Evolutionary conservation across 805 yeast species (phyloP), one percentile per base, ranked within the genome.

Genomic region (Candida nemodendra): DNA sequence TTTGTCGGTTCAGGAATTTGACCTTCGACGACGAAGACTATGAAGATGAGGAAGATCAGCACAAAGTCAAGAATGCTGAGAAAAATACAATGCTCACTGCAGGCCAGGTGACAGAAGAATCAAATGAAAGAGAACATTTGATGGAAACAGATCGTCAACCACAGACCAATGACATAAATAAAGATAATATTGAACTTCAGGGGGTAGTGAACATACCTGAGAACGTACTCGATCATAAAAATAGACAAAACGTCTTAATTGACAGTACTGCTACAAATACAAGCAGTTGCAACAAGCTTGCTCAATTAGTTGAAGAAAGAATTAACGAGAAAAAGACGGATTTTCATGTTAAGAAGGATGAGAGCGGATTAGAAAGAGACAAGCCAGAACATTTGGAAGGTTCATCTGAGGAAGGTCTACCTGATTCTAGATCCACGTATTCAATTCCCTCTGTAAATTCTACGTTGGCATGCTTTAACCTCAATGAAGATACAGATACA

Each of bases 401-500:
- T n/a, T n/a, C n/a, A n/a, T n/a, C n/a, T n/a, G 33, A 27, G 2
- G 38, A 31, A 11, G 25, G 21, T n/a, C 14, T 34, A 12, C 24
- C 26, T 27, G 17, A 32, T 14, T 17, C 46, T 12, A 39, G 45
- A 13, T 39, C 44, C 12, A 28, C 39, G 12, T 15, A 32, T 9
- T 63, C 67, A 4, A 29, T 54, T 2, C 30, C 56, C 1, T 60
- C 68, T 2, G 53, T 63, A 15, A 53, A 59, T 5, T 57, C 68
- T 3, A 62, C 61, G 7, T 51, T 64, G 27, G 71, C 69, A 4
- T 63, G 68, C 29, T 57, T 65, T 32, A 50, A 60, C 19, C 24
- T 62, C 5, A 56, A 53, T 30, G 51, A 47, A 12, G 50, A 47
- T 22, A 19, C 29, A 11, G 37, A 34, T 13, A 19, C 41, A 7